Base-by-base conservation (phyloP, 768 basidiomycete species). In the Lactarius vividus region DNA sequence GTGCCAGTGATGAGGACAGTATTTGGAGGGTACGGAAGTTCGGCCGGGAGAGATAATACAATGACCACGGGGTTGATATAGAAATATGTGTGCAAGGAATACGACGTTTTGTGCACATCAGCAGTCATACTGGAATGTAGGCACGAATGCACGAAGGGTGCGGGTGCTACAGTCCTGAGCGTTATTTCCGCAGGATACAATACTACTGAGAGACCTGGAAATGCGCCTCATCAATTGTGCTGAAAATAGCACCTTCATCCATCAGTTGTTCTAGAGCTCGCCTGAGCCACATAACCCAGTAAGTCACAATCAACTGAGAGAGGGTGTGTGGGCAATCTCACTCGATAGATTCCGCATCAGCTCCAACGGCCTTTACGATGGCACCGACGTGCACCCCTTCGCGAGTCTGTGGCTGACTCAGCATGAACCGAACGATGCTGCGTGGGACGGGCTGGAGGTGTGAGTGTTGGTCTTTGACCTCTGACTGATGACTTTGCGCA, bases 221-320 rank as follows among this genome's bases (percentile, higher is more conserved):
- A 71, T 92, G 91, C n/a, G 84, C 88, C 68, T 94, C 92, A 71
- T 94, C 89, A 46, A 87, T 83, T 0, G 92, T 92, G 61, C 85
- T 88, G 75, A 84, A 98, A 63, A 96, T 81, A 68, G 84, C 77
- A 0, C 95, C 95, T 0, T 91, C 88, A 60, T 89, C 87, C 82
- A 93, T 88, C 60, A 98, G 81, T 59, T 77, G 75, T 69, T 95
- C 91, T 69, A 96, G 77, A 7, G 90, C 90, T 53, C 83, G 79
- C 72, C 93, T 92, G 66, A 46, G 26, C 35, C 46, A 49, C 33
- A 58, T 23, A 37, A 40, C 26, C 35, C 62, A 20, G 31, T 55
- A n/a, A 52, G 57, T 15, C 62, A 63, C n/a, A 26, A 23, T 31
- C 39, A 44, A 59, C 40, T 39, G 42, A 59, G 67, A 60, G 67